Evolutionary conservation across 768 basidiomycete genomes (phyloP), one percentile per base, ranked within the genome.

Genomic region (Leccinum truebloodii): DNA sequence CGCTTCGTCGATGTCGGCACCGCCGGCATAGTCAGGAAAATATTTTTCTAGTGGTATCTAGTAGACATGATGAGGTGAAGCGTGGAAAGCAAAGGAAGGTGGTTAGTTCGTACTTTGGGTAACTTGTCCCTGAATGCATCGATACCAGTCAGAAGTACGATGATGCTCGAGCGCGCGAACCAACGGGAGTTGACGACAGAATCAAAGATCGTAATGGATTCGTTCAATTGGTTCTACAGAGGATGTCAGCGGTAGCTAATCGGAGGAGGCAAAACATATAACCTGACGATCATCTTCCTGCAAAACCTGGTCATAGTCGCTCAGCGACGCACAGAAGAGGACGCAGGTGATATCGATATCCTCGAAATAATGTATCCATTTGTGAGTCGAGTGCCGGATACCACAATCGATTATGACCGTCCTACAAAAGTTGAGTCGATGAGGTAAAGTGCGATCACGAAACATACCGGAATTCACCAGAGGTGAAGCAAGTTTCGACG

Each of bases 51-150:
- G 14, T 3, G 58, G 60, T 37, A 60, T 30, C 60, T 54, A 16
- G 20, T 22, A 54, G 12, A 18, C 16, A 30, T 41, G 7, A 59
- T 37, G 12, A 32, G 6, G 7, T 12, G 5, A 41, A 32, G 20
- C 9, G 16, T 3, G 20, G 18, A 16, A 8, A 7, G 30, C 2
- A 2, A 4, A 13, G 22, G 32, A 41, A 32, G 13, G 20, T 12
- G 16, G 20, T 13, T 24, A 32, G n/a, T 16, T 14, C 30, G 28
- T 22, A 61, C 60, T 52, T 58, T 46, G 39, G 32, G 35, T 30
- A 58, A 53, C 37, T 60, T 61, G 52, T 34, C 28, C 14, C 41
- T 30, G 46, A 61, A 60, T 8, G 9, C 3, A 1, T 41, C 60
- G 8, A 54, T 12, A 34, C 54, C 14, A 14, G 58, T 60, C 22